Conservation (phyloP, 257 asterid genomes). For the Ajuga chamaepitys region DNA sequence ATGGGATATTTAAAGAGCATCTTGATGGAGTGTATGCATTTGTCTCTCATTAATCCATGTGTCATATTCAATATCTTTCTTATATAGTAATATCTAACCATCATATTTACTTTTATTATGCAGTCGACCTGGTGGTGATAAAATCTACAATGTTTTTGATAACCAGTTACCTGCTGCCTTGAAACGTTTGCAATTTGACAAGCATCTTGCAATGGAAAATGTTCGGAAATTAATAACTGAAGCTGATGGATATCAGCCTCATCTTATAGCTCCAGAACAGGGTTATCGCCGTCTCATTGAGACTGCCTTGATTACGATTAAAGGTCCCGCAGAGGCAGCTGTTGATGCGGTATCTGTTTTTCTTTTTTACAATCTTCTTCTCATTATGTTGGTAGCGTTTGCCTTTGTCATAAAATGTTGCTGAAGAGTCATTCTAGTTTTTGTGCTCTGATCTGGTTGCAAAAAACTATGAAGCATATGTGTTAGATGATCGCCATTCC, state of each 20-base stretch:
- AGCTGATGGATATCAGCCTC: conserved; percentile 86
- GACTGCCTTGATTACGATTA: conserved; percentile 54
- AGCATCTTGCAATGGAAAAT: conserved; percentile 73
- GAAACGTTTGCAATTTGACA: conserved; percentile 71
- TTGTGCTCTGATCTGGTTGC: background rate
- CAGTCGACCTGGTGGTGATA: conserved; percentile 87
- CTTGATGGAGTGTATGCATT: conserved; percentile 72
- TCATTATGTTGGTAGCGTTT: background rate
- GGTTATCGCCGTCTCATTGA: conserved; percentile 77
- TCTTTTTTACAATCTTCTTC: background rate
- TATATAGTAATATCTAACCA: background rate
- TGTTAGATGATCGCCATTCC: background rate
- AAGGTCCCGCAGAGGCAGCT: conserved; percentile 74
- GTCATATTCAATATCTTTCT: background rate
- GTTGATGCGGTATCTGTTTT: conserved; percentile 55
- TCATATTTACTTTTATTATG: conserved; percentile 10
- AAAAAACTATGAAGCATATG: background rate
- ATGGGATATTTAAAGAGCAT: conserved; percentile 71
- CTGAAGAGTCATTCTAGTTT: background rate
- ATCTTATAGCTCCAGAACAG: conserved; percentile 78
- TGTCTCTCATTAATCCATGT: background rate
- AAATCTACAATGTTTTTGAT: conserved; percentile 61
- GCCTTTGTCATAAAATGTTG: background rate
- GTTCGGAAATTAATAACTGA: conserved; percentile 60
- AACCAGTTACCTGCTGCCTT: conserved; percentile 68